Percentiles rank a stretch among this genome's conserved stretches.
These are phyloP conservation scores for Magnusiomyces starmeri DNA, from an alignment of 1,139 yeast species.

Conservation along the genomic window DNA sequence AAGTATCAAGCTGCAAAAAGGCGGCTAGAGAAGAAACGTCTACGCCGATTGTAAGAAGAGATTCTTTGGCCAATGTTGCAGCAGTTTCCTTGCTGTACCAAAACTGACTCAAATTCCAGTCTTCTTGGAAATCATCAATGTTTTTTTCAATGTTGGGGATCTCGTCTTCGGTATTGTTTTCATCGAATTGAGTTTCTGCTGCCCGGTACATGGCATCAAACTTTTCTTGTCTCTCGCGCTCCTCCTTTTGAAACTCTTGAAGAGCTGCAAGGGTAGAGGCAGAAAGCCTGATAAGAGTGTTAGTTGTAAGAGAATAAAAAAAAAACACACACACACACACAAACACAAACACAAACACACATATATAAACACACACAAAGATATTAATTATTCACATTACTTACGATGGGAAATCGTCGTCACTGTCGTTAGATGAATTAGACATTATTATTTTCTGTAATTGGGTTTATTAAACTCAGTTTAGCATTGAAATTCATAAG, in stretches of 20 bases:
- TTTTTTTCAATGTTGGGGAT: slow-evolving; percentile 20
- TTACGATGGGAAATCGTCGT: too few relatives aligned
- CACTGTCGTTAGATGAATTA: too few relatives aligned
- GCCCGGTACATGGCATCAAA: slow-evolving; percentile 50
- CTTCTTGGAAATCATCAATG: slow-evolving; percentile 71
- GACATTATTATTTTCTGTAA: too few relatives aligned
- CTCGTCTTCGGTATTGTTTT: slow-evolving; percentile 28
- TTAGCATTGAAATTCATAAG: too few relatives aligned
- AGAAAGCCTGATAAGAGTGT: slow-evolving; percentile 46
- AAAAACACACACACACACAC: too few relatives aligned
- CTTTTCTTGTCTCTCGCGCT: slow-evolving; percentile 48
- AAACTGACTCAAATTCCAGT: slow-evolving; percentile 91
- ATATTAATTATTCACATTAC: too few relatives aligned
- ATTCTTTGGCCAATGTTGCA: slow-evolving; percentile 53
- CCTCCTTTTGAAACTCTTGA: slow-evolving; percentile 63
- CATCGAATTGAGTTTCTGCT: slow-evolving; percentile 42
- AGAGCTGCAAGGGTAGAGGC: slow-evolving; percentile 72
- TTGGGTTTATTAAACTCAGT: too few relatives aligned
- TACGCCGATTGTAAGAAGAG: slow-evolving; percentile 59
- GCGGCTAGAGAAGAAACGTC: background rate
- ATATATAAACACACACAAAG: too few relatives aligned
- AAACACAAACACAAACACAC: too few relatives aligned
- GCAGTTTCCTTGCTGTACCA: slow-evolving; percentile 81
- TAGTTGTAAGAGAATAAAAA: too few relatives aligned
- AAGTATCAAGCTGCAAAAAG: background rate